Evolutionary conservation across 139 green algal genomes (phyloP).

Genomic region (Chlorella sorokiniana): DNA sequence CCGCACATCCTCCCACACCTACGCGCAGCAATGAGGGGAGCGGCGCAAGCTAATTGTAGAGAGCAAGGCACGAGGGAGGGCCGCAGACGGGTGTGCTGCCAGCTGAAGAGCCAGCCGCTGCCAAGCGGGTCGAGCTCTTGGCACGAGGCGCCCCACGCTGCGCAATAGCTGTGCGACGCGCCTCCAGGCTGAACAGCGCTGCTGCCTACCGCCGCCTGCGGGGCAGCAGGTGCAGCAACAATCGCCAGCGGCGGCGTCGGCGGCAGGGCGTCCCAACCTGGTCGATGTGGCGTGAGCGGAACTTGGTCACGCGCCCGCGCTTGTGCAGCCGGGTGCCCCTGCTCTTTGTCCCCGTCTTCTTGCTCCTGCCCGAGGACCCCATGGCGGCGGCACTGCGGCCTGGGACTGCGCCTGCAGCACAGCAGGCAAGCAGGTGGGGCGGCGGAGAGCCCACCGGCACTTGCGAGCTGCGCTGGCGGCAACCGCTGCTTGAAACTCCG

Average conservation of each 20-base stretch:
- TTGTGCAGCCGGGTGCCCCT: constrained; percentile 54
- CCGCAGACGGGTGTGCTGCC: not conserved
- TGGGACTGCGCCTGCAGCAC: not conserved
- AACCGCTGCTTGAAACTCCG: too few species aligned
- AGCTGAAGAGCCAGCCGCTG: too few species aligned
- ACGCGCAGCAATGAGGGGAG: not conserved
- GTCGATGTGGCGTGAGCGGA: constrained; percentile 74
- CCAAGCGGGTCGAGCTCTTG: too few species aligned
- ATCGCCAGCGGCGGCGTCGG: too few species aligned
- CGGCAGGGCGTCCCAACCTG: too few species aligned
- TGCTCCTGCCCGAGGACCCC: constrained; percentile 37
- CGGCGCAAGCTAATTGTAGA: not conserved
- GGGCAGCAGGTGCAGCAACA: constrained; percentile 11
- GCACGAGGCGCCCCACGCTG: too few species aligned
- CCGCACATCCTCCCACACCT: constrained; percentile 87
- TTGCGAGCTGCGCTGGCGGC: too few species aligned
- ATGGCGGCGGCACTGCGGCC: too few species aligned
- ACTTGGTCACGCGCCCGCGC: constrained; percentile 50
- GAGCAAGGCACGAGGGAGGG: not conserved
- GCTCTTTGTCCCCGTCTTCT: constrained; percentile 30
- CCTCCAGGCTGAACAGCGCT: not conserved
- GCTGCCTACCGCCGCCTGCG: not conserved
- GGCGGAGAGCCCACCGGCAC: too few species aligned
- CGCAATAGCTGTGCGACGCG: not conserved
- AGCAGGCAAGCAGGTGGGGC: not conserved